Evolutionary conservation across 2,329 filamentous ascomycete genomes (phyloP), one percentile per base, ranked within the genome.

Genomic region (Mycosphaerella arachidis): DNA sequence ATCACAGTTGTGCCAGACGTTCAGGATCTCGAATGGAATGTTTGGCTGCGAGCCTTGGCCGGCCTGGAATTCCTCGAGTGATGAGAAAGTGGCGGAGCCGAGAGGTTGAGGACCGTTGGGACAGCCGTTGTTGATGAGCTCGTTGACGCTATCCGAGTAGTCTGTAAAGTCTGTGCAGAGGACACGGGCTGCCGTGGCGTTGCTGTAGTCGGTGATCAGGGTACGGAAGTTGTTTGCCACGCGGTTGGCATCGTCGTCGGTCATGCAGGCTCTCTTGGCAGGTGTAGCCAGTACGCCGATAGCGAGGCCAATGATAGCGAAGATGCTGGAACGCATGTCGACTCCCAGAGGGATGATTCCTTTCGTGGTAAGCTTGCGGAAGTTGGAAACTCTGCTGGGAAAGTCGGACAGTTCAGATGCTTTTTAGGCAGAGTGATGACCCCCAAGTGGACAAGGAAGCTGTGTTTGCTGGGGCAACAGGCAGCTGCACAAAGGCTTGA

Each of bases 121-220:
- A 61, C 71, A 73, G 56, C 69, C 70, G 60, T 62, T 66, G 63
- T 73, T 63, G 65, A 74, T 74, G 37, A 74, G 63, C 45, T 70
- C 68, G 55, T 65, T 73, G 59, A 73, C 72, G 53, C 65, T 68
- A 65, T 73, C 71, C 40, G 71, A 69, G 63, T 73, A 72, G 65
- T 74, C 72, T 48, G 57, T 51, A 62, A 72, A 73, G 65, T 68
- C 68, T 13, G 48, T 56, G 48, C 64, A 62, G 46, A 72, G 61
- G 53, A 65, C 55, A 16, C 53, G 48, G 5, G 63, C 62, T 9
- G 70, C 70, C 20, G 63, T 51, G 8, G 61, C 63, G 56, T 68
- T 65, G 48, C 63, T 65, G 64, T 73, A 72, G 61, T 63, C 66
- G 48, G 66, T 64, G 62, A 72, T 70, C 48, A 71, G 66, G 33